Base-by-base conservation (phyloP, 176 grass and related monocot genomes). In the Aegilops sharonensis region DNA sequence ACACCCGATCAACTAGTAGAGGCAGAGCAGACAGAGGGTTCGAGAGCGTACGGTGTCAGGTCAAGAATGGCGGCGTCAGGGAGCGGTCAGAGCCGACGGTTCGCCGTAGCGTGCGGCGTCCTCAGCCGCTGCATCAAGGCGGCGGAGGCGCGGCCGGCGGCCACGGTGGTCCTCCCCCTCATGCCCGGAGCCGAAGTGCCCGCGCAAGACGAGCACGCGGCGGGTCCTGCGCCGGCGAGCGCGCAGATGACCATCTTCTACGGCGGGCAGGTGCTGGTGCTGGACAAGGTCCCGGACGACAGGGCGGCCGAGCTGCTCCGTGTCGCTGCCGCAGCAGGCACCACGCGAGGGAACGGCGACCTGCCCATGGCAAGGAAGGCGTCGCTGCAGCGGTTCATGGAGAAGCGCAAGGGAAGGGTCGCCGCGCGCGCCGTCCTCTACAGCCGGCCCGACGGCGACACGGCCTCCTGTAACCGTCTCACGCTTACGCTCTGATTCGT, bases 191-290 rank as follows among this genome's bases (percentile, higher is more conserved):
- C 82, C 1, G 68, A 85, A 18, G 68, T 86, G 64, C 35, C 30
- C 3, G 18, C 5, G n/a, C 9, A 25, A n/a, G 75, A 57, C 4
- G 57, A 75, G 42, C 67, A 10, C 6, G 6, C 62, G 3, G 36
- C 3, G 66, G 11, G 8, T 6, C 27, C 12, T 7, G 1, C 36
- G 4, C 34, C 68, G 9, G 68, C 4, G 5, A 27, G 0, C 32
- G 72, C 77, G 20, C 91, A 78, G 70, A 32, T 93, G 64, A 87
- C 95, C 21, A 97, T 97, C 80, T 87, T 91, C 70, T 97, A 93
- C 42, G 89, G 82, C 32, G 91, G 84, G 0, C 85, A 75, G 14
- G 60, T 66, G 63, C 6, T 76, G 42, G 64, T 85, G 31, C 6
- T 78, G 3, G 75, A 86, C 43, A 79, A 79, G 8, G 52, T 85